A percentile compares a stretch with the other conserved stretches of the same genome.
These are phyloP conservation scores for Ophiognomonia clavigignenti-juglandacearum DNA, from an alignment of 2,329 filamentous ascomycete species.

Conservation along the genomic window DNA sequence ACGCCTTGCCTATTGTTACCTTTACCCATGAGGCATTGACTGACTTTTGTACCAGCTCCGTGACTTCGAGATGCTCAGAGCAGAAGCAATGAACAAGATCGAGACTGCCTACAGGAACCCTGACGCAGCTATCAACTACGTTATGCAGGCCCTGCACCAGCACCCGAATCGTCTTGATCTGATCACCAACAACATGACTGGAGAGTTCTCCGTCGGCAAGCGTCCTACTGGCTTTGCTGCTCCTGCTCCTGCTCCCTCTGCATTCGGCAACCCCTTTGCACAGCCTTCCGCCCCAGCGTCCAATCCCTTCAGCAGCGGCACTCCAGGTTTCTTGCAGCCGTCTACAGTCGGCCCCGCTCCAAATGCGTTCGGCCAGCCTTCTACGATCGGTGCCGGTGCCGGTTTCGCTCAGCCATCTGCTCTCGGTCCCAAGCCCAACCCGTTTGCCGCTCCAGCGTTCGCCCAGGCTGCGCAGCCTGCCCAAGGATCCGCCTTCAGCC, in stretches of 20 bases:
- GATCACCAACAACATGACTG: conserved; percentile 43
- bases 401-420: conserved; percentile 36
- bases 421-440: conserved; percentile 20
- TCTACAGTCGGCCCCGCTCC: conserved; percentile 30
- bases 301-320: conserved; percentile 35
- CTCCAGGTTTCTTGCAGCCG: conserved; percentile 15
- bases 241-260: conserved; percentile 23
- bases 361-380: conserved; percentile 23
- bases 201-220: conserved; percentile 39
- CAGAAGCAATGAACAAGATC: conserved; percentile 66
- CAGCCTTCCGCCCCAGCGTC: conserved; percentile 33
- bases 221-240: conserved; percentile 20
- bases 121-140: conserved; percentile 66
- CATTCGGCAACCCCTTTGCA: conserved; percentile 29
- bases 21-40: no score
- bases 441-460: conserved; percentile 28
- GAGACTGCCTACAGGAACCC: conserved; percentile 64
- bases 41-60: conserved; percentile 42
- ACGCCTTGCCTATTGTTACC: no score
- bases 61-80: conserved; percentile 57
- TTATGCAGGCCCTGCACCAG: conserved; percentile 59
- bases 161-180: conserved; percentile 73
- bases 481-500: no score
- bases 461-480: conserved; percentile 28
- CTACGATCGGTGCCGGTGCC: conserved; percentile 15